phyloP scores from a whole-genome alignment of 495 filamentous ascomycete genomes.

The Aspergillus campestris region DNA sequence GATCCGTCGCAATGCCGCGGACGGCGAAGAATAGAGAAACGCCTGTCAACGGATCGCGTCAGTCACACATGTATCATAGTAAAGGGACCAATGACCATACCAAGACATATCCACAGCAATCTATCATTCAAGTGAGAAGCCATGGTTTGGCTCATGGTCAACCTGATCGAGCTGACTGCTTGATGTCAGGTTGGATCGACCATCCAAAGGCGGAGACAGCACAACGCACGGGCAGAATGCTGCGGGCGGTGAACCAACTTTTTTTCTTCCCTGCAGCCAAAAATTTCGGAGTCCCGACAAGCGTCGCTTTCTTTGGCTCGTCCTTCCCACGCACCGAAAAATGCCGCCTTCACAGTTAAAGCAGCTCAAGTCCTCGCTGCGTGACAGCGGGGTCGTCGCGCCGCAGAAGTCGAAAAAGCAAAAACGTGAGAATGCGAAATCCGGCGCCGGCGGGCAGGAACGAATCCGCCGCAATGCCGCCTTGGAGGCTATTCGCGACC shows the following conservation, averaged over 20 bases:
- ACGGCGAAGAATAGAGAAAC: constrained; percentile 39
- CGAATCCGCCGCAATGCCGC: constrained; percentile 66
- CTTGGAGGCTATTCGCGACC: constrained; percentile 76
- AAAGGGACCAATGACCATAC: constrained; percentile 11
- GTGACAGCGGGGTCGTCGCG: constrained; percentile 77
- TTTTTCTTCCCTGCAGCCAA: constrained; percentile 21
- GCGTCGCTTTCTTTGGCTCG: constrained; percentile 1
- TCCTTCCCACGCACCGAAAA: constrained; percentile 12
- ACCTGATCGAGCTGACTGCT: not conserved
- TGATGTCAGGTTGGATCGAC: no score
- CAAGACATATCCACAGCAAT: constrained; percentile 37
- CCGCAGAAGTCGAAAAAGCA: constrained; percentile 90
- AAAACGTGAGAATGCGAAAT: constrained; percentile 62
- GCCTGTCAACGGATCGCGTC: constrained; percentile 20
- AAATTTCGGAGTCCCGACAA: constrained; percentile 16
- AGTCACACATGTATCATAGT: not conserved
- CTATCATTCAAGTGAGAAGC: constrained; percentile 32
- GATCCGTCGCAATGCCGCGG: constrained; percentile 36
- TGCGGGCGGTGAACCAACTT: constrained; percentile 26
- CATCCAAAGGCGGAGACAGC: not conserved
- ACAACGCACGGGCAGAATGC: constrained; percentile 24
- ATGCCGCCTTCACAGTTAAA: constrained; percentile 97
- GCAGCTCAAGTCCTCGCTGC: constrained; percentile 81
- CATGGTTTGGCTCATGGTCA: constrained; percentile 17
- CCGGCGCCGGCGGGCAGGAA: constrained; percentile 50